These are phyloP conservation scores for Centrapalus pauciflorus DNA, from an alignment of 129 eudicot species.

Conservation along the genomic window DNA sequence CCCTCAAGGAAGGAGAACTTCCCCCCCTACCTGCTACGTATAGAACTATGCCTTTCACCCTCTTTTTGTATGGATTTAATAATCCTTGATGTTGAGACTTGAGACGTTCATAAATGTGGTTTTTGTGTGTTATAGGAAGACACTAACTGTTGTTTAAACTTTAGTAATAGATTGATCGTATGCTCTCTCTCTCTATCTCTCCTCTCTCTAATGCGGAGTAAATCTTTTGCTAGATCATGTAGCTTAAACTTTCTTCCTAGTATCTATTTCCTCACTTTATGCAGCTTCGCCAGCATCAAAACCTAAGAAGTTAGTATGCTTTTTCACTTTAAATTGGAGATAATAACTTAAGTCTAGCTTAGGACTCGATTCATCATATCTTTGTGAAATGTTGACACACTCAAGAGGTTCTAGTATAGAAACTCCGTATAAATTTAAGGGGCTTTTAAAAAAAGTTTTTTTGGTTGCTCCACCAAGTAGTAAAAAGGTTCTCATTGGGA, in stretches of 20 bases:
- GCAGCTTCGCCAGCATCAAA: not conserved
- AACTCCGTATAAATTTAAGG: too few relatives aligned
- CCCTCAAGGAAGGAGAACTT: too few relatives aligned
- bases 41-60: too few relatives aligned
- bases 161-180: not conserved
- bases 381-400: not conserved
- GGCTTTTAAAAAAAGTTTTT: too few relatives aligned
- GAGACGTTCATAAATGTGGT: too few relatives aligned
- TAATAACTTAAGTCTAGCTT: not conserved
- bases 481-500: too few relatives aligned
- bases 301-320: not conserved
- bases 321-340: not conserved
- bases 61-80: not conserved
- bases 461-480: too few relatives aligned
- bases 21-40: too few relatives aligned
- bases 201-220: not conserved
- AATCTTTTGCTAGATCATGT: not conserved
- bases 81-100: too few relatives aligned
- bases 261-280: not conserved
- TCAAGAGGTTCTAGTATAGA: too few relatives aligned
- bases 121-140: not conserved
- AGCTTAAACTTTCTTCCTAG: not conserved
- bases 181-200: conserved; percentile 5
- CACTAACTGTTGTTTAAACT: not conserved
- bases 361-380: not conserved